Conservation (phyloP, 176 grass and related monocot genomes). For the Avena sativa region DNA sequence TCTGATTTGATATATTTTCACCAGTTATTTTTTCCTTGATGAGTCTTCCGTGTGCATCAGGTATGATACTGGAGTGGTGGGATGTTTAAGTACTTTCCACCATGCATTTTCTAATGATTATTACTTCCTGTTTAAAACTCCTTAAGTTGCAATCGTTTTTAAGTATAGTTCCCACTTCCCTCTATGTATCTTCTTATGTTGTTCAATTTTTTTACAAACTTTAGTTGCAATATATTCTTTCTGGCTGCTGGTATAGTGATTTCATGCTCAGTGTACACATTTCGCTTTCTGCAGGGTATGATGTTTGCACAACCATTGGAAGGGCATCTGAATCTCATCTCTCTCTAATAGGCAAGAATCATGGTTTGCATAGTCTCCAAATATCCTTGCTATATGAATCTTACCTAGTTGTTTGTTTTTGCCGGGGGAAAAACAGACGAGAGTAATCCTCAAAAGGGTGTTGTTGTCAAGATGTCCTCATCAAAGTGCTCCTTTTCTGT, state of each 20-base stretch:
- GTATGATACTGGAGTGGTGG: background rate
- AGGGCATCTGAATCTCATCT: constrained; percentile 51
- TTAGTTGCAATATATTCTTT: constrained; percentile 22
- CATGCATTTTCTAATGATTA: constrained; percentile 13
- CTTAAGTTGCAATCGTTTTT: background rate
- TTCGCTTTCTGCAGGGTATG: constrained; percentile 68
- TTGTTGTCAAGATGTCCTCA: constrained; percentile 78
- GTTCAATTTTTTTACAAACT: background rate
- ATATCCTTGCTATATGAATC: constrained; percentile 20
- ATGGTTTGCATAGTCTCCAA: background rate
- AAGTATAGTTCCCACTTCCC: constrained; percentile 4
- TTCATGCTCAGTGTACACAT: background rate
- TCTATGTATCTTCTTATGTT: background rate
- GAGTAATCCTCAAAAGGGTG: constrained; percentile 75
- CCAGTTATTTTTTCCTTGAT: background rate
- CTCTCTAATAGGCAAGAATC: constrained; percentile 76
- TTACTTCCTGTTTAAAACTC: constrained; percentile 19
- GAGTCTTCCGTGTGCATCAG: background rate
- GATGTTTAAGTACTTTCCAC: background rate
- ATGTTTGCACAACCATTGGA: constrained; percentile 83
- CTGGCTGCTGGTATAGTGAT: constrained; percentile 15
- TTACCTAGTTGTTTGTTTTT: constrained; percentile 28
- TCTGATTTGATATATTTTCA: constrained; percentile 36
- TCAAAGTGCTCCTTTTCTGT: constrained; percentile 85
- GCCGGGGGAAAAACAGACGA: constrained; percentile 56